Percentiles rank a stretch among this genome's conserved stretches.
Conservation (phyloP, 2,329 filamentous ascomycete genomes). For the Claviceps africana region DNA sequence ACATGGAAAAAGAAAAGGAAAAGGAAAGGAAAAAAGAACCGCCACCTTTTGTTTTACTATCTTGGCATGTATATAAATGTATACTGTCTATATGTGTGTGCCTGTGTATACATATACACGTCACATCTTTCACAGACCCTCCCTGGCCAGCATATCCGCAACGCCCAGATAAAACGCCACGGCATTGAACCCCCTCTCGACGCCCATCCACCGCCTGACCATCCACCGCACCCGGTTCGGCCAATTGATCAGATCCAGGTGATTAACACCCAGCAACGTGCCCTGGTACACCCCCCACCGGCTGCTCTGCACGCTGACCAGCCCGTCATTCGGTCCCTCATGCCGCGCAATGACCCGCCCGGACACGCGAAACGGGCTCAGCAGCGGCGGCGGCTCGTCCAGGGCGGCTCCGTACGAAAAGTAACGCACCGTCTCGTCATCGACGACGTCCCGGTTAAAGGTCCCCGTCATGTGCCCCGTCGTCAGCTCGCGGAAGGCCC, state of each 20-base stretch:
- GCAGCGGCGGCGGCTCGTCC: conserved; percentile 34
- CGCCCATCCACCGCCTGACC: conserved; percentile 37
- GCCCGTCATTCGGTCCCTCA: conserved; percentile 50
- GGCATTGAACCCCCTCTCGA: conserved; percentile 47
- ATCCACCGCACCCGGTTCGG: conserved; percentile 45
- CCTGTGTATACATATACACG: not conserved
- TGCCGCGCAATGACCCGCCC: conserved; percentile 32
- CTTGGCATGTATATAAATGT: no score
- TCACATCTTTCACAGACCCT: conserved; percentile 28
- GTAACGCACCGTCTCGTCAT: conserved; percentile 39
- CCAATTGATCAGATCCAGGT: conserved; percentile 56
- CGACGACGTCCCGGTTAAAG: conserved; percentile 45
- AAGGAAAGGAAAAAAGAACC: no score
- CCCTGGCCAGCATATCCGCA: conserved; percentile 57
- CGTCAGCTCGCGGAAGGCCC: conserved; percentile 48
- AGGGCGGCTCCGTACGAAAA: conserved; percentile 48
- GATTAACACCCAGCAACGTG: conserved; percentile 46
- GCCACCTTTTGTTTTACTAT: no score
- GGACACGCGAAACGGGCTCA: conserved; percentile 47
- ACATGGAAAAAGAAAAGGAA: no score
- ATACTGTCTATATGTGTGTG: not conserved
- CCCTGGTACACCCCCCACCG: conserved; percentile 51
- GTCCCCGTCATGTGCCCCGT: conserved; percentile 40
- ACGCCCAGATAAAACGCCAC: conserved; percentile 54
- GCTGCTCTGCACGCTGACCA: conserved; percentile 52